Base-by-base conservation (phyloP, 2,329 filamentous ascomycete genomes). In the Aspergillus glaucus region DNA sequence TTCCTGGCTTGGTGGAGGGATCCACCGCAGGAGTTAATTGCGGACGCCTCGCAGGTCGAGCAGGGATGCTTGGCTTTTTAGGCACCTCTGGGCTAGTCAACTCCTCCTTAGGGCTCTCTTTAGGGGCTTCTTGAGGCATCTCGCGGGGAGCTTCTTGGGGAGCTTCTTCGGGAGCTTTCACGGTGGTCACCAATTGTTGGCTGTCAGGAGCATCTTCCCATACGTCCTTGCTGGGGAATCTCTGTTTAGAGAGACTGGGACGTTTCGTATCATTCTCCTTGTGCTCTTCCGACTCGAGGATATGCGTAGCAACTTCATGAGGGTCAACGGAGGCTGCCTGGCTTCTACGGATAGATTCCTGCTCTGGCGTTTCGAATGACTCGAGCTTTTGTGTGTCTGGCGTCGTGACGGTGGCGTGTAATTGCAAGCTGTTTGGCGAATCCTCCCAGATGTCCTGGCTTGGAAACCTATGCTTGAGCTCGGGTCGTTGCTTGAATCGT, bases 361-460 rank as follows among this genome's bases (percentile, higher is more conserved):
- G 76, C 49, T 76, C 72, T 45, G 71, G 68, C 3, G 66, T 66
- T 47, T 75, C 73, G 43, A 72, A 72, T 61, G 66, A 41, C 45
- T 61, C 63, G 37, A 69, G 62, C 62, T 72, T 77, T 0, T 76
- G 73, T 28, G 79, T 62, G 60, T 90, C 87, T 1, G 90, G 90
- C 0, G 88, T 93, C 2, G 86, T 88, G 6, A 97, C 92, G 51
- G 88, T 90, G 3, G 91, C 84, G 30, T 79, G 74, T 44, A 81
- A 82, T 61, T 93, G 84, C 46, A 88, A 77, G 69, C 90, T 95
- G 62, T 84, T 86, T 3, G 94, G 93, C 0, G 89, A 86, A 66
- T 98, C 94, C 72, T 98, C 93, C 93, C 93, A 98, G 37, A 97
- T 82, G 65, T 98, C 93, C 66, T 91, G 87, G 67, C 91, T 96